Percentiles rank a stretch among this genome's conserved stretches.
Conservation (phyloP, 2,329 filamentous ascomycete species). For the Paracorniculantispora psalliotae region DNA sequence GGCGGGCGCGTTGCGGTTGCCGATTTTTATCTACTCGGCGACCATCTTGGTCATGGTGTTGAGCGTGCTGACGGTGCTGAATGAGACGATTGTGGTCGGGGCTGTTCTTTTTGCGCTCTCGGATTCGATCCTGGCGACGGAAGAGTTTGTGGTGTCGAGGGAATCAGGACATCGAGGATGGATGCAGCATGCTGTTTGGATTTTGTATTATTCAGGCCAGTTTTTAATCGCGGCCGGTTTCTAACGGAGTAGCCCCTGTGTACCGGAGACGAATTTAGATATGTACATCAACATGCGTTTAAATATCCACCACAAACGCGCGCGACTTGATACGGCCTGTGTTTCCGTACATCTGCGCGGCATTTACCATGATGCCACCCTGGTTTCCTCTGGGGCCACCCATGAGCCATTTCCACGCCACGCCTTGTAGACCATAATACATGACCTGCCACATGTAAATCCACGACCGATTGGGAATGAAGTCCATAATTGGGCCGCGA, state of each 20-base stretch:
- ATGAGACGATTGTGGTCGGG: slow-evolving; percentile 22
- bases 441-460: slow-evolving; percentile 41
- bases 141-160: slow-evolving; percentile 27
- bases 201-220: slow-evolving; percentile 32
- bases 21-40: slow-evolving; percentile 28
- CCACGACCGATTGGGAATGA: slow-evolving; percentile 44
- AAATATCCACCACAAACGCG: slow-evolving; percentile 33
- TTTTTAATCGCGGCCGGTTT: slow-evolving; percentile 23
- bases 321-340: slow-evolving; percentile 43
- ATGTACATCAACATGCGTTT: background rate
- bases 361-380: slow-evolving; percentile 52
- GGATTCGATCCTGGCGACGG: slow-evolving; percentile 28
- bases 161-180: slow-evolving; percentile 21
- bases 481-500: slow-evolving; percentile 40
- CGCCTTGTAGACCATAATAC: slow-evolving; percentile 39
- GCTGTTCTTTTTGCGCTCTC: slow-evolving; percentile 29
- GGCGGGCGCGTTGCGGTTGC: slow-evolving; percentile 19
- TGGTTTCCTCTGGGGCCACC: slow-evolving; percentile 45
- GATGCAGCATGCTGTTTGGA: slow-evolving; percentile 32
- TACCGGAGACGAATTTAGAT: background rate
- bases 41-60: slow-evolving; percentile 29
- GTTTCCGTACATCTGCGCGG: slow-evolving; percentile 50
- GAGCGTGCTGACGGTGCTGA: slow-evolving; percentile 24
- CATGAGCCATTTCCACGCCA: slow-evolving; percentile 55
- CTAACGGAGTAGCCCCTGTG: background rate